Evolutionary conservation across 1,139 yeast species (phyloP), one percentile per base, ranked within the genome.

Genomic region (Spathaspora sp.): DNA sequence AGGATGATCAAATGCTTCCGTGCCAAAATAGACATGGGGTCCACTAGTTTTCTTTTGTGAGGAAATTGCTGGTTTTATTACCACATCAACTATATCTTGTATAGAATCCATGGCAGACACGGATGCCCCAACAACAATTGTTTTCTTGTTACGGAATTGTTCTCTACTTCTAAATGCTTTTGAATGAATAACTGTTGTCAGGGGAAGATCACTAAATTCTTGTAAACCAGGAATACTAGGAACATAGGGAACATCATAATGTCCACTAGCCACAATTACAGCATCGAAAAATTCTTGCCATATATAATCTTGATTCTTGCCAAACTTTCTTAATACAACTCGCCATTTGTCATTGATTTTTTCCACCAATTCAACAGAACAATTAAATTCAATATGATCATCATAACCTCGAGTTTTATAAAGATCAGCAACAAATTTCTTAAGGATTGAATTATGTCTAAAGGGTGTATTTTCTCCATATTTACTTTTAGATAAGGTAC

Each of bases 371-470:
- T 70, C 74, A 11, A 73, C 75, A 17, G 64, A 58, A 1, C 76
- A 59, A 43, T 62, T 59, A 39, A 65, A 57, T 42, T 72, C 54
- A 13, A 74, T 57, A 47, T 66, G 52, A 42, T 61, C 58, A 41
- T 61, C 59, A 42, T 62, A 55, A 3, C 61, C 61, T 41, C 58
- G 57, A 41, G 58, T 53, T 7, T 60, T 59, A 48, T 63, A 63
- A n/a, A 78, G 62, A 1, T 65, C 67, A 31, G 65, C 58, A 23
- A 81, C 64, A 56, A 80, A 83, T 13, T 63, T 56, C 39, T 67
- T 67, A 2, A 84, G 84, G 37, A 74, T 74, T 1, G 65, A 55
- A 48, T 82, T 73, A 33, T 67, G 68, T 9, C 86, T 82, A 52
- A 80, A 84, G 46, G 50, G 84, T 71, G 37, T 69, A 51, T 39